Evolutionary conservation across 176 grass and related monocot species (phyloP), one percentile per base, ranked within the genome.

Genomic region (Aegilops longissima): DNA sequence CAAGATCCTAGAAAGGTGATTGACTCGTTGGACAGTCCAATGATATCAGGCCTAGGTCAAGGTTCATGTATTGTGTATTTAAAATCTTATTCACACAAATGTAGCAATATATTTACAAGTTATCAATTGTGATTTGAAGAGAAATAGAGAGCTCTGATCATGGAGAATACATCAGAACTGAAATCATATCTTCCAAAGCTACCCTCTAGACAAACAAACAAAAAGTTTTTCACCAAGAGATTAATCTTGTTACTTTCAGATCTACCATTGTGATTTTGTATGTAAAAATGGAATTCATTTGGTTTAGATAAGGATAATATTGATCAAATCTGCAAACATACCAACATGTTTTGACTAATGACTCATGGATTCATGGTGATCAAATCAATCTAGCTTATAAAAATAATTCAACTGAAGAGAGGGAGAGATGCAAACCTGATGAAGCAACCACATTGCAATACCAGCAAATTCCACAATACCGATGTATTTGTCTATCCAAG

Each of bases 401-500:
- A 12, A 69, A 17, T 5, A 40, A 58, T 31, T 16, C 5, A 85
- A 18, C 10, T 20, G 80, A 36, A 68, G 61, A 8, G 14, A 83
- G 16, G 23, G 20, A 70, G 69, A 75, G 62, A 73, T 84, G 79
- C 68, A 30, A 83, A 98, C 96, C 96, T 98, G 96, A 91, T 92
- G 83, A 66, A 98, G 92, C 66, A 98, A 83, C 96, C 96, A 98
- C 87, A 98, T 92, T 5, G 93, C 86, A 91, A 98, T 87, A 73
- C 93, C 96, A 67, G 90, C 88, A 78, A 98, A 98, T 75, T 98
- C 96, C 36, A 98, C 88, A 82, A 98, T 96, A 29, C 93, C 92
- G 17, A 98, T 95, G 76, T 98, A 98, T 85, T 89, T 93, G 78
- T 98, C 96, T 76, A 98, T 96, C 96, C 96, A 98, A 82, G 84